Evolutionary conservation across 108 stramenopile genomes (phyloP), one percentile per base, ranked within the genome.

Genomic region (Chaetoceros muelleri): DNA sequence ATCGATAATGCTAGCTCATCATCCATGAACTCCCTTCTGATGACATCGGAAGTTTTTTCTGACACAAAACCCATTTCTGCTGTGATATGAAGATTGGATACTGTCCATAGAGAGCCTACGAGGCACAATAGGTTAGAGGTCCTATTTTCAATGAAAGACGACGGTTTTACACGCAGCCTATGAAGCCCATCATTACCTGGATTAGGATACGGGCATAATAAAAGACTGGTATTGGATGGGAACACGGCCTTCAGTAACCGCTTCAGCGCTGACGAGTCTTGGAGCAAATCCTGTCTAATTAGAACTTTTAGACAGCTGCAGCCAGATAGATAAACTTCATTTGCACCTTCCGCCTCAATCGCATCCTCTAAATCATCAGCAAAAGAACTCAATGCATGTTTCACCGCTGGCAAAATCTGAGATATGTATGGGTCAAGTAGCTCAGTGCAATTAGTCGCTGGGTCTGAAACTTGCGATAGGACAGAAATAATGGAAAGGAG

Each of bases 371-470:
- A 64, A 40, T 23, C 30, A 24, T 65, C 64, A 21, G 54, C 29
- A 28, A 10, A 5, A 40, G 5, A 40, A 13, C 62, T 67, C 2
- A 92, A 61, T n/a, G 82, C 69, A 60, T 82, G 84, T 48, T 84
- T 82, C 51, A 85, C 72, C 17, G 76, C 69, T 1, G 90, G 84
- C 1, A 76, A 71, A 3, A 92, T 80, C 46, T 92, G 90, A 5
- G 85, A 82, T 22, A 80, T 72, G 58, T 78, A 85, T 44, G 87
- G 81, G 24, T 80, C 61, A 26, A 92, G 61, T 2, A 92, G 55
- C 22, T 46, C 61, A 19, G 70, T 55, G 2, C 58, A 73, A 56
- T 75, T 63, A 28, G 76, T 65, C 16, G 78, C 80, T 24, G 85
- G 72, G 62, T 90, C 89, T 40, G 69, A 70, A 53, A 80, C 64